phyloP scores from a whole-genome alignment of 2,329 filamentous ascomycete species.

The Leptoxyphium fumago region DNA sequence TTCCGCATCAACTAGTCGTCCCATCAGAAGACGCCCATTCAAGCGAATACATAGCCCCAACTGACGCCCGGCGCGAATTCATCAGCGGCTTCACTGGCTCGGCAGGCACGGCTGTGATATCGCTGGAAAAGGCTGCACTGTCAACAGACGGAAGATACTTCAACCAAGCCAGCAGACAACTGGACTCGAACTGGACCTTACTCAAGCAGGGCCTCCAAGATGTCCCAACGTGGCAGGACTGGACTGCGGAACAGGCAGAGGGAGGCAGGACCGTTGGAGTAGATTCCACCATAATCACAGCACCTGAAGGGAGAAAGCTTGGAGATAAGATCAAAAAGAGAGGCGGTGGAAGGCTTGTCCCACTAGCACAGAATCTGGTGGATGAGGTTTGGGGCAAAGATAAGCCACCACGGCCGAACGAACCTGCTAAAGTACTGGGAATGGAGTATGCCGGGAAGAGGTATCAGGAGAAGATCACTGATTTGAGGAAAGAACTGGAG shows the following conservation, averaged over 20 bases:
- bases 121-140: constrained; percentile 69
- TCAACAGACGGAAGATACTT: constrained; percentile 96
- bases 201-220: constrained; percentile 88
- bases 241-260: constrained; percentile 70
- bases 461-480: constrained; percentile 67
- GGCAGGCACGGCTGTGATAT: constrained; percentile 82
- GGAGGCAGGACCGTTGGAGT: constrained; percentile 81
- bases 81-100: constrained; percentile 93
- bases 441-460: constrained; percentile 67
- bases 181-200: constrained; percentile 81
- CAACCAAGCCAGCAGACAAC: constrained; percentile 83
- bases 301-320: constrained; percentile 56
- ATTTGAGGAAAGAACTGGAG: constrained; percentile 77
- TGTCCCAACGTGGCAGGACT: constrained; percentile 95
- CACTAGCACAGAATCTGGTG: constrained; percentile 71
- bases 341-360: constrained; percentile 61
- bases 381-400: constrained; percentile 73
- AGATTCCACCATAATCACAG: constrained; percentile 76
- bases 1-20: constrained; percentile 46
- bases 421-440: constrained; percentile 58
- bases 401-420: constrained; percentile 58
- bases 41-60: constrained; percentile 95
- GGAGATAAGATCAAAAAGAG: constrained; percentile 75
- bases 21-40: constrained; percentile 96
- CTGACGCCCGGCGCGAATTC: constrained; percentile 78